A percentile compares a stretch with the other conserved stretches of the same genome.
phyloP scores from a whole-genome alignment of 805 yeast species.

The Starmerella sirachaensis region DNA sequence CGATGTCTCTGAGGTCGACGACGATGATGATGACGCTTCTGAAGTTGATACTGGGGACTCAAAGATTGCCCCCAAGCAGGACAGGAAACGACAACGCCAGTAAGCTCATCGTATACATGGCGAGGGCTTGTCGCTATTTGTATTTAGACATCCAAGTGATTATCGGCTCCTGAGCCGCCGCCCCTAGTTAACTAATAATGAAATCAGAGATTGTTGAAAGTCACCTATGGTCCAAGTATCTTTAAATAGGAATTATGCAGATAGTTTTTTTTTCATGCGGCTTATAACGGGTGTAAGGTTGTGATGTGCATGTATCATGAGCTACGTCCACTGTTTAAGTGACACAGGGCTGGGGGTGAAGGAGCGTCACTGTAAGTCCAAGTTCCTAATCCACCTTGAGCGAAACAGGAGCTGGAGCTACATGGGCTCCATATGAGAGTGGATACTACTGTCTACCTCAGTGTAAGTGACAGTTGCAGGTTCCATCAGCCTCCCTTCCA shows the following conservation, averaged over 20 bases:
- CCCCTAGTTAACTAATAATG: background rate
- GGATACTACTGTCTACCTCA: constrained; percentile 2
- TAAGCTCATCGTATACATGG: background rate
- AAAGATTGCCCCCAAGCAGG: constrained; percentile 10
- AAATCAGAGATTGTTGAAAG: background rate
- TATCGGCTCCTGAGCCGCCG: background rate
- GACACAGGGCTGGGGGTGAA: background rate
- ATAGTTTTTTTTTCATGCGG: too few relatives aligned
- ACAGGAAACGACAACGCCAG: constrained; percentile 10
- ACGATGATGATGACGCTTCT: constrained; percentile 9
- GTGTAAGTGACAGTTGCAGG: constrained; percentile 3
- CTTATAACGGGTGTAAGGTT: too few relatives aligned
- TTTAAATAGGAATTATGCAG: background rate
- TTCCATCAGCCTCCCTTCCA: background rate
- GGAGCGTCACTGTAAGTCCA: background rate
- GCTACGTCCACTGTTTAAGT: too few relatives aligned
- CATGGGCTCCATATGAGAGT: constrained; percentile 1
- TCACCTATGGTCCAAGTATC: background rate
- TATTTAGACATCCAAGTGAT: background rate
- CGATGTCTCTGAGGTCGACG: constrained; percentile 6
- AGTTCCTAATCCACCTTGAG: too few relatives aligned
- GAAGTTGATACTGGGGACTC: constrained; percentile 16
- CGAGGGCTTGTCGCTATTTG: too few relatives aligned
- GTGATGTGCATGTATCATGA: too few relatives aligned
- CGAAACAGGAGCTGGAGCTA: too few relatives aligned